A percentile compares a stretch with the other conserved stretches of the same genome.
phyloP scores from a whole-genome alignment of 345 rosid species.

The Arabidopsis thaliana region TAIR10.1 NC_003074.8:6161001-6161500 shows the following conservation, averaged over 20 bases:
- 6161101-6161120: conserved; percentile 11
- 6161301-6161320: conserved; percentile 44
- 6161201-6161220: conserved; percentile 48
- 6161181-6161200: conserved; percentile 55
- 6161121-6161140: not conserved
- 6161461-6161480: conserved; percentile 51
- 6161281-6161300: conserved; percentile 36
- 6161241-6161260: conserved; percentile 68
- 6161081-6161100: conserved; percentile 5
- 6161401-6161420: conserved; percentile 28
- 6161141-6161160: conserved; percentile 43
- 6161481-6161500: conserved; percentile 48
- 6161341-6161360: conserved; percentile 44
- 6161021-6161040: conserved; percentile 40
- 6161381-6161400: conserved; percentile 21
- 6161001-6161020: conserved; percentile 53
- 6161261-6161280: conserved; percentile 64
- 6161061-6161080: conserved; percentile 10
- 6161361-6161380: conserved; percentile 34
- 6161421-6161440: conserved; percentile 27
- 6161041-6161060: conserved; percentile 52
- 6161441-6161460: conserved; percentile 32
- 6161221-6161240: conserved; percentile 42
- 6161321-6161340: conserved; percentile 14
- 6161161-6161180: conserved; percentile 86